Conservation (phyloP, 352 stramenopile species). For the Peronospora destructor region DNA sequence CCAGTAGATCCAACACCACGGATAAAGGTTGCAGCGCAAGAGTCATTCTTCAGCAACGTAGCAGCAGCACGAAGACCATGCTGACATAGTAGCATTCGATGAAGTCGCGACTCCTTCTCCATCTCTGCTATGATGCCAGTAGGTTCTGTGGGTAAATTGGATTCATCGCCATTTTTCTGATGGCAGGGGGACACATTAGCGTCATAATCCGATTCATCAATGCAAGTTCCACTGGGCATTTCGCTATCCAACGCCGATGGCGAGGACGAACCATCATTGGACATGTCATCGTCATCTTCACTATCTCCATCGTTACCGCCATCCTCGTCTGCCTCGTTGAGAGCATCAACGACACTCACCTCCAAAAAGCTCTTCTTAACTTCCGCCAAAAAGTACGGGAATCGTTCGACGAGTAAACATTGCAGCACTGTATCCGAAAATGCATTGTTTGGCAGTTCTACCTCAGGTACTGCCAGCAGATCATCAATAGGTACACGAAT, state of each 20-base stretch:
- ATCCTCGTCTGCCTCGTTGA: conserved; percentile 32
- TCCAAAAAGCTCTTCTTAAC: conserved; percentile 67
- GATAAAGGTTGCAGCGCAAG: conserved; percentile 62
- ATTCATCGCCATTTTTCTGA: conserved; percentile 13
- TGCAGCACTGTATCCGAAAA: conserved; percentile 69
- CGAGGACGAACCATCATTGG: conserved; percentile 72
- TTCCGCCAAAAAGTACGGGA: conserved; percentile 71
- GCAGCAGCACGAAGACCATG: conserved; percentile 65
- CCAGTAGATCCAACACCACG: conserved; percentile 42
- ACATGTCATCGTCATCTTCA: conserved; percentile 85
- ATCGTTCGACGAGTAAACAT: conserved; percentile 59
- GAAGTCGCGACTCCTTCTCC: conserved; percentile 68
- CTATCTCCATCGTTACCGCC: conserved; percentile 43
- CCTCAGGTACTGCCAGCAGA: conserved; percentile 64
- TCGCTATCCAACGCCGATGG: conserved; percentile 72
- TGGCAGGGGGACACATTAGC: conserved; percentile 32
- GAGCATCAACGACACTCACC: conserved; percentile 40
- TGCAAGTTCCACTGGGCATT: conserved; percentile 36
- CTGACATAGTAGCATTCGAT: conserved; percentile 73
- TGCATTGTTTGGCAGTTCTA: conserved; percentile 56
- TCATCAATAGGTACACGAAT: conserved; percentile 81
- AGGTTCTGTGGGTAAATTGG: conserved; percentile 28
- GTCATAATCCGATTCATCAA: conserved; percentile 59
- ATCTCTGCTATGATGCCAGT: conserved; percentile 57
- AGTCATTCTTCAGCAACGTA: conserved; percentile 61